Evolutionary conservation across 1,284 basidiomycete genomes (phyloP), one percentile per base, ranked within the genome.

Genomic region (Pseudozyma sp.): DNA sequence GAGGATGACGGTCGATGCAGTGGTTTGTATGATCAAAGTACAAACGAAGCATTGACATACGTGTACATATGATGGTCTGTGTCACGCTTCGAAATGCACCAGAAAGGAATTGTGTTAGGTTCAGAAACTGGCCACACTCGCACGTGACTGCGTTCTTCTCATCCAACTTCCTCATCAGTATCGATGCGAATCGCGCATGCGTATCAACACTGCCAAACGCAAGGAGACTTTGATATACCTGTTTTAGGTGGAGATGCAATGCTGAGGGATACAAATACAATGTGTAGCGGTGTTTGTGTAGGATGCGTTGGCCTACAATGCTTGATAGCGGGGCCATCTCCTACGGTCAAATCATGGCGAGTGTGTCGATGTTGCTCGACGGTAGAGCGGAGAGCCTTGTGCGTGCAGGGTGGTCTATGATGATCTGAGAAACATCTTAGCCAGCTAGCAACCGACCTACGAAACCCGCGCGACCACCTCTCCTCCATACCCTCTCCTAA

Each of bases 381-480:
- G n/a, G n/a, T n/a, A n/a, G n/a, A n/a, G n/a, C n/a, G n/a, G n/a
- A n/a, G n/a, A n/a, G n/a, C n/a, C n/a, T n/a, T n/a, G n/a, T n/a
- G n/a, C n/a, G n/a, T n/a, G n/a, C n/a, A n/a, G n/a, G n/a, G n/a
- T n/a, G n/a, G n/a, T n/a, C n/a, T n/a, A n/a, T n/a, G n/a, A n/a
- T n/a, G n/a, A n/a, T n/a, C n/a, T n/a, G n/a, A n/a, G n/a, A n/a
- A n/a, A n/a, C n/a, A n/a, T n/a, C n/a, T n/a, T n/a, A n/a, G n/a
- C n/a, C n/a, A n/a, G n/a, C n/a, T n/a, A n/a, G n/a, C n/a, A n/a
- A n/a, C n/a, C n/a, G n/a, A 7, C 44, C 37, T 46, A 81, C 4
- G 80, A 84, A 78, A 68, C 86, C n/a, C 84, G 65, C 24, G 84
- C 85, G 8, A 86, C 81, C 4, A 86, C 84, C 60, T 86, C 85